Base-by-base conservation (phyloP, 2,329 filamentous ascomycete genomes). In the Seiridium cupressi region DNA sequence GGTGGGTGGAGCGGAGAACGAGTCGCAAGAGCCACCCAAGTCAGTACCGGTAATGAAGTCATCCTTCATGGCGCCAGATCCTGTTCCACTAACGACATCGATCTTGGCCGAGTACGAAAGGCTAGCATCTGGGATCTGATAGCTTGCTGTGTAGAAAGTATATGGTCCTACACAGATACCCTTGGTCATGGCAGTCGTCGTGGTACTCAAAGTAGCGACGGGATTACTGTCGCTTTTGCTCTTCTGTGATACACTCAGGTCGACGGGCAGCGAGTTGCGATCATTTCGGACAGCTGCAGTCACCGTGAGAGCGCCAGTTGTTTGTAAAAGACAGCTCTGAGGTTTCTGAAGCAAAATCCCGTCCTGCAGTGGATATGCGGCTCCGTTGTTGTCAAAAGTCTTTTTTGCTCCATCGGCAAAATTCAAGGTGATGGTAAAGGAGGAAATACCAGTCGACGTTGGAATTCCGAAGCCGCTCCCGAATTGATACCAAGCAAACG, bases 361-460 rank as follows among this genome's bases (percentile, higher is more conserved):
- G 66, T 88, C 85, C 53, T 82, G 77, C 3, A 88, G 66, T 2
- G 79, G 79, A 61, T 85, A 88, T 1, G 75, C 76, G 44, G 78
- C 75, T 5, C 84, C 84, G 64, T 87, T 87, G 69, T 88, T 88
- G 66, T 86, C 79, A 63, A 79, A 81, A 0, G 69, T 68, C 60
- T 78, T 70, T 31, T 72, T 78, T 13, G 76, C 74, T 5, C 83
- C 84, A 61, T 79, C 77, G 3, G 73, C 75, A 57, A 77, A 73
- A 59, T 79, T 81, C 57, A 88, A 67, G 2, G 82, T 72, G 67
- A 87, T 69, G 62, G 77, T 78, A 75, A 90, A 84, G 64, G 88
- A 81, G 46, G 88, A 81, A 73, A 91, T 84, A 63, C 89, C 79
- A 60, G 83, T 76, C 60, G 83, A 73, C 64, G 85, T 76, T 62